phyloP scores from a whole-genome alignment of 345 rosid species.

The Rubroshorea leprosula region DNA sequence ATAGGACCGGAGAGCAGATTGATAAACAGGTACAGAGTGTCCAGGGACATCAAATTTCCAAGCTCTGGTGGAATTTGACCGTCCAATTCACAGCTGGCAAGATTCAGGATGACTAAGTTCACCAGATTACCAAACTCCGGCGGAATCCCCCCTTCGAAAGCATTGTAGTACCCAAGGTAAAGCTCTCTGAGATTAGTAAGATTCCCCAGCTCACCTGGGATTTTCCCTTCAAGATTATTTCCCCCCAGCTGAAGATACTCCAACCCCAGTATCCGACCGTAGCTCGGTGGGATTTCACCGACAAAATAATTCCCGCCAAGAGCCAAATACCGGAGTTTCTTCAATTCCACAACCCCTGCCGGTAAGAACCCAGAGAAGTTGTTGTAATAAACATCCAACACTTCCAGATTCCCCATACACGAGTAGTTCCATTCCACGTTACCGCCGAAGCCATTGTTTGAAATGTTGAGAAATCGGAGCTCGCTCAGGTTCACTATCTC shows the following conservation, averaged over 20 bases:
- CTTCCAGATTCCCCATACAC: slow-evolving; percentile 29
- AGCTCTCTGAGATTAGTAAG: slow-evolving; percentile 43
- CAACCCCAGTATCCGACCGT: slow-evolving; percentile 32
- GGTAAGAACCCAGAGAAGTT: slow-evolving; percentile 50
- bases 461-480: slow-evolving; percentile 45
- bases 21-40: slow-evolving; percentile 51
- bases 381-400: slow-evolving; percentile 52
- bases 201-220: slow-evolving; percentile 56
- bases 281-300: slow-evolving; percentile 44
- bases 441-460: slow-evolving; percentile 49
- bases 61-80: slow-evolving; percentile 50
- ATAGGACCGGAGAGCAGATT: slow-evolving; percentile 44
- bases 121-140: slow-evolving; percentile 42
- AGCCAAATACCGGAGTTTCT: slow-evolving; percentile 42
- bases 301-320: slow-evolving; percentile 63
- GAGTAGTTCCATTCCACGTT: slow-evolving; percentile 45
- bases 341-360: slow-evolving; percentile 27
- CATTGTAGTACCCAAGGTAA: slow-evolving; percentile 56
- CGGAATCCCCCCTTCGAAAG: slow-evolving; percentile 52
- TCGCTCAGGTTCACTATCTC: slow-evolving; percentile 33
- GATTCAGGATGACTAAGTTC: slow-evolving; percentile 51
- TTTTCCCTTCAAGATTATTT: slow-evolving; percentile 46
- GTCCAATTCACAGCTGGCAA: slow-evolving; percentile 43
- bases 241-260: slow-evolving; percentile 51
- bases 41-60: slow-evolving; percentile 42